phyloP scores from a whole-genome alignment of 805 yeast genomes.

The Candida broadrunensis region DNA sequence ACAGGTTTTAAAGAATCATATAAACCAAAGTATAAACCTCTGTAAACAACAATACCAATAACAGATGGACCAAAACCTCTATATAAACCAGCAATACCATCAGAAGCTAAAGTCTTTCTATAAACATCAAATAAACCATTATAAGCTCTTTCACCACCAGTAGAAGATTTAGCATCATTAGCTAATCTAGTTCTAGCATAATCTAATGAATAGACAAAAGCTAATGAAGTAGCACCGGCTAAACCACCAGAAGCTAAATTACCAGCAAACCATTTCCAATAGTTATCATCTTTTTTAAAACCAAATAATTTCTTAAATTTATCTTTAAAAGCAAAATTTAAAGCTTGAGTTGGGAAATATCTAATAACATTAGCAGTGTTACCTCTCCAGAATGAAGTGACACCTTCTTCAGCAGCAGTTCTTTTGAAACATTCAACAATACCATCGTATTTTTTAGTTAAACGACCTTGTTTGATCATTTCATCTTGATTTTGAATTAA shows the following conservation, averaged over 20 bases:
- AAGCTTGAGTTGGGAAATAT: conserved; percentile 99
- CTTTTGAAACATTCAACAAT: conserved; percentile 90
- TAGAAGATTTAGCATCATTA: conserved; percentile 90
- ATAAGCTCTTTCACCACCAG: conserved; percentile 94
- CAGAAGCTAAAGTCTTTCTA: conserved; percentile 92
- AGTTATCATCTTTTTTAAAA: conserved; percentile 93
- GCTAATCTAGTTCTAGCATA: conserved; percentile 99
- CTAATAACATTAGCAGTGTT: conserved; percentile 98
- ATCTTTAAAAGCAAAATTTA: conserved; percentile 98
- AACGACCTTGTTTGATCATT: conserved; percentile 97
- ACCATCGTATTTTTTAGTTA: conserved; percentile 83
- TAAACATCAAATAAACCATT: conserved; percentile 95
- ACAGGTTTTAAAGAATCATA: conserved; percentile 96
- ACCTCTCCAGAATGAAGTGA: conserved; percentile 97
- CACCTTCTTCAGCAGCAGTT: conserved; percentile 93
- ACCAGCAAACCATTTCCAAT: conserved; percentile 95
- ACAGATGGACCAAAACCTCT: conserved; percentile 99
- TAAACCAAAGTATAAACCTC: conserved; percentile 98
- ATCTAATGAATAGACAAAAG: conserved; percentile 94
- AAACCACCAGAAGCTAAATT: conserved; percentile 98
- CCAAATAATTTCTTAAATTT: conserved; percentile 94
- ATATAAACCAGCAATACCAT: conserved; percentile 98
- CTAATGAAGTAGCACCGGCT: conserved; percentile 94
- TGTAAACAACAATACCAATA: conserved; percentile 95
- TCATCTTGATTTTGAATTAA: conserved; percentile 97